Base-by-base conservation (phyloP, 169 alveolate genomes). In the Plasmodium inui region DNA sequence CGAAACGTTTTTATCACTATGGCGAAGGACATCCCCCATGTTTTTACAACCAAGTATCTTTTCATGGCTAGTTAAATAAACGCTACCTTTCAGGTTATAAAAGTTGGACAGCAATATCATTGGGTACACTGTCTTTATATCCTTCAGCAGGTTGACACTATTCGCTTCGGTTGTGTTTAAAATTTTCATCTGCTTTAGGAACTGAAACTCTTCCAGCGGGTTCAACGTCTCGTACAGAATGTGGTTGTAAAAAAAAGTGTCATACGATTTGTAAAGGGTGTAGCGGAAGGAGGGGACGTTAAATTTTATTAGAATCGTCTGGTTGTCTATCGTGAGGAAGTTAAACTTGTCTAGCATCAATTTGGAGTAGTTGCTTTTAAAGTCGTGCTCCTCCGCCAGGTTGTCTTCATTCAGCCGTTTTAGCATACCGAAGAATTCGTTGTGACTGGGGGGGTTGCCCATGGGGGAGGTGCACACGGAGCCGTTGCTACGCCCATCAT, bases 81-180 rank as follows among this genome's bases (percentile, higher is more conserved):
- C 39, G 80, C 93, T 86, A 17, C 93, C 93, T 28, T 86, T 86
- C 50, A 74, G 22, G 32, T 78, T 86, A 46, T 86, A 86, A 86
- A 86, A 86, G 39, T 44, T 86, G 10, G 84, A 70, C 67, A 86
- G 28, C 14, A 76, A 34, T 22, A 86, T 86, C 85, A 86, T 74
- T 7, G 93, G 93, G 74, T 86, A 86, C 28, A 86, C 71, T 4
- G 86, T 73, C 81, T 86, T 86, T 30, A 86, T 86, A 37, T 86
- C 93, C 30, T 46, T 76, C 22, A 86, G 74, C 82, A 74, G 26
- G 37, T 86, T 28, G n/a, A 86, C 85, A 53, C 79, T 78, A 76
- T 78, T 74, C 81, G 55, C 93, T 76, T 86, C 93, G 37, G 61
- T 32, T 14, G 79, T 39, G 26, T 74, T 76, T n/a, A 86, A 50